Evolutionary conservation across 2,329 filamentous ascomycete species (phyloP).

Genomic region (Phyllosticta capitalensis): DNA sequence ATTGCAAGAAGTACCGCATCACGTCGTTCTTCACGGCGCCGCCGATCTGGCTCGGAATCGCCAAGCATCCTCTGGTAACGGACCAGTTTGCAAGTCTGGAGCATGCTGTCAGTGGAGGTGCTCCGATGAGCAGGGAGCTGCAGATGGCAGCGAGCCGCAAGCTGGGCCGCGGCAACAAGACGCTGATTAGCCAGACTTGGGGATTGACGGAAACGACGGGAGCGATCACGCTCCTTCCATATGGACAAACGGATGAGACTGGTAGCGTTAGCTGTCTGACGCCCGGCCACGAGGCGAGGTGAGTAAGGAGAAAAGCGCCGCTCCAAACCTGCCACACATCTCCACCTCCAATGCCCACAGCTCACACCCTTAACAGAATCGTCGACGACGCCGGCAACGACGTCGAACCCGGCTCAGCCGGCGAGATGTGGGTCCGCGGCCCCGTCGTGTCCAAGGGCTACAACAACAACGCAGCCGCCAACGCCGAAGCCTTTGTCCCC

Average conservation of each 20-base stretch:
- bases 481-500: conserved; percentile 19
- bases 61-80: conserved; percentile 45
- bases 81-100: conserved; percentile 41
- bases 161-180: conserved; percentile 31
- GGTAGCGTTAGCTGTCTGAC: conserved; percentile 39
- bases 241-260: conserved; percentile 17
- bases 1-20: conserved; percentile 41
- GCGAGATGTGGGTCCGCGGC: conserved; percentile 27
- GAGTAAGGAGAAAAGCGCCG: not conserved
- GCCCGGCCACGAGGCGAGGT: conserved; percentile 23
- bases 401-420: conserved; percentile 21
- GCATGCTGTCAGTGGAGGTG: conserved; percentile 44
- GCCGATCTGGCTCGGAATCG: conserved; percentile 51
- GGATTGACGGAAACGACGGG: conserved; percentile 47
- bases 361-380: conserved; percentile 20
- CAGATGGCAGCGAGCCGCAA: conserved; percentile 41
- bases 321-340: not conserved
- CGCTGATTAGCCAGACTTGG: conserved; percentile 45
- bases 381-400: conserved; percentile 26
- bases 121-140: conserved; percentile 46
- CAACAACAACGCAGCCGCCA: conserved; percentile 24
- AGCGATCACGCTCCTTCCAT: conserved; percentile 25
- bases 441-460: conserved; percentile 31
- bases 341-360: not conserved
- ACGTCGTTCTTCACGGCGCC: conserved; percentile 52